Evolutionary conservation across 441 rosid species (phyloP), one percentile per base, ranked within the genome.

Genomic region (Biscutella auriculata): DNA sequence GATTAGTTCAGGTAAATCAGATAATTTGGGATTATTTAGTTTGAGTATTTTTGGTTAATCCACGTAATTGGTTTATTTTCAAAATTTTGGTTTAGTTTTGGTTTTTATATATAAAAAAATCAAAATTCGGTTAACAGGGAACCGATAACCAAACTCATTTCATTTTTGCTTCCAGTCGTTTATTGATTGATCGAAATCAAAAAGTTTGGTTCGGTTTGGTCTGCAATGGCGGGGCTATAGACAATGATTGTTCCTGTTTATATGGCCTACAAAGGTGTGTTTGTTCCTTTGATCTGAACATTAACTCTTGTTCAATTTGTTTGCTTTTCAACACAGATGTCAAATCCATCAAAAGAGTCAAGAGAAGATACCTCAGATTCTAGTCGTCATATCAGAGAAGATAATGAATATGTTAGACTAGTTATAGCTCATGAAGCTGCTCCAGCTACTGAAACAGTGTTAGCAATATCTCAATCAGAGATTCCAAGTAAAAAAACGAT

Each of bases 371-470:
- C 27, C 47, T 34, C 62, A 16, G 71, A 57, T 40, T 56, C 70
- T 62, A 48, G 26, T 56, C 55, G 57, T 49, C 65, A 39, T 6
- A 39, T 56, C n/a, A 74, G 81, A 55, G 86, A 82, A 62, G 90
- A 78, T 27, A 76, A 73, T 50, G 96, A 85, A 56, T 76, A 75
- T 73, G 87, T 75, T 65, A 74, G 95, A 71, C 69, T 91, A 36
- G 90, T 81, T 66, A 60, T 81, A 6, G 63, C 87, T 30, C 68
- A 70, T 62, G 82, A 81, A 58, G 59, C 74, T 16, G n/a, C 62
- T 29, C 59, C 61, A 7, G 42, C 23, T n/a, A n/a, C 70, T 63
- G 82, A 74, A 60, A 39, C 66, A 7, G 68, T 60, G 19, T 57
- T 52, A 30, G 32, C 67, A 9, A 66, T 51, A 29, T 54, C 81